Evolutionary conservation across 345 rosid genomes (phyloP), one percentile per base, ranked within the genome.

Genomic region (Excoecaria agallocha): DNA sequence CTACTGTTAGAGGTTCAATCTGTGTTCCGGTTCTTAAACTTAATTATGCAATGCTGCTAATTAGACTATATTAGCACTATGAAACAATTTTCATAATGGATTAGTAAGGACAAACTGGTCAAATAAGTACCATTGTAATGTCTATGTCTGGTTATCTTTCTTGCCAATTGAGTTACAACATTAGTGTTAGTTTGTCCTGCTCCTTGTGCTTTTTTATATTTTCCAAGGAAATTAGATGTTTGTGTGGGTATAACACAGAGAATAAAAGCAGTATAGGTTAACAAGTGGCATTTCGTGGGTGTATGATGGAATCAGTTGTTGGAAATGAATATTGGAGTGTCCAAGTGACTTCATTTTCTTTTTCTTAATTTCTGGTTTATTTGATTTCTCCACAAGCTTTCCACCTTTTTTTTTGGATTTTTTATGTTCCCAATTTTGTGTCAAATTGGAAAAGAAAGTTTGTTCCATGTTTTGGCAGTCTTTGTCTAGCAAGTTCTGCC

Each of bases 1-100:
- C 83, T 88, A 66, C 78, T 92, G 46, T 68, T 67, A 1, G 86
- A 83, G 91, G 92, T 90, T 81, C 43, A 20, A 43, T 22, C 17
- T 54, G 8, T 59, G 51, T 45, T 46, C 48, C 43, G 10, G 15
- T 20, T 69, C 60, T 50, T 30, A 38, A 5, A 15, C 38, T 39
- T 64, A n/a, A n/a, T 45, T 66, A 20, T 7, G 0, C 20, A 52
- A 66, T 45, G 54, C 54, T 45, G 52, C 25, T 11, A 9, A 43
- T 43, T 43, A n/a, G n/a, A 43, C 25, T 58, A 11, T 66, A 24
- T 10, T 11, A 9, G 69, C 52, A n/a, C 19, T 66, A 43, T 66
- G n/a, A 57, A 2, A 43, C n/a, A 8, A 41, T 66, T 22, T 11
- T 66, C 52, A 66, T 66, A 66, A 20, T 66, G 54, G 30, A 13